phyloP scores from a whole-genome alignment of 2,329 filamentous ascomycete species.

The Fusarium aywerte region DNA sequence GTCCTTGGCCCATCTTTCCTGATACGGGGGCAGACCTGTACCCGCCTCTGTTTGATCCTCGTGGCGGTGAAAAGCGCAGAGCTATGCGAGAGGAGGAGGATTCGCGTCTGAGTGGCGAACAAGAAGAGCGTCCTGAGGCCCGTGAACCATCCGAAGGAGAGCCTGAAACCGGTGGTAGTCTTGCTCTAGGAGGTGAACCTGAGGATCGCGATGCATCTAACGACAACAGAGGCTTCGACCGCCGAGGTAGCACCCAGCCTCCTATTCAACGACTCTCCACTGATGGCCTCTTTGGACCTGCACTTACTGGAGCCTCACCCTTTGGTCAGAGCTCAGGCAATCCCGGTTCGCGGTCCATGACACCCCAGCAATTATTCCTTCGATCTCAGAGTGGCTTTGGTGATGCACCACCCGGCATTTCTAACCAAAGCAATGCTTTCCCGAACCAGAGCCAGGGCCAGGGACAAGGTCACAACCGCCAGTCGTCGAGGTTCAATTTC shows the following conservation, averaged over 20 bases:
- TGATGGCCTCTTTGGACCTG: conserved; percentile 66
- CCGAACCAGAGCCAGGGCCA: conserved; percentile 56
- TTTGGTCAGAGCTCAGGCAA: conserved; percentile 63
- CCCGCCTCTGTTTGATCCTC: conserved; percentile 84
- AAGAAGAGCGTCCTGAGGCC: conserved; percentile 59
- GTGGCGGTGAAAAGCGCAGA: conserved; percentile 83
- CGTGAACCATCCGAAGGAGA: conserved; percentile 73
- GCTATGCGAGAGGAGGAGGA: conserved; percentile 80
- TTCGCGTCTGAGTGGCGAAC: conserved; percentile 58
- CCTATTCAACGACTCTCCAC: conserved; percentile 75
- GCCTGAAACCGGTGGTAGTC: conserved; percentile 81
- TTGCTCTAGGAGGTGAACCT: conserved; percentile 91
- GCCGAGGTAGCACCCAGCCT: conserved; percentile 76
- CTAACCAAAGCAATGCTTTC: conserved; percentile 59
- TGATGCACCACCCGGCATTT: conserved; percentile 69
- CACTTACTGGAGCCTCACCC: conserved; percentile 56
- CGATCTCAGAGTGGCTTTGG: conserved; percentile 70
- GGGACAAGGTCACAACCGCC: conserved; percentile 77
- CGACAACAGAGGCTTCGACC: conserved; percentile 63
- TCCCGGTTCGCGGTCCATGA: conserved; percentile 75
- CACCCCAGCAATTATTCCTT: conserved; percentile 80
- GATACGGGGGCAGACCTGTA: conserved; percentile 39
- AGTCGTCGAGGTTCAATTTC: conserved; percentile 89
- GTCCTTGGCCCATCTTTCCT: conserved; percentile 47
- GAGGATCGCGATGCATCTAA: conserved; percentile 76